phyloP scores from a whole-genome alignment of 805 yeast genomes.

The Starmerella davenportii region DNA sequence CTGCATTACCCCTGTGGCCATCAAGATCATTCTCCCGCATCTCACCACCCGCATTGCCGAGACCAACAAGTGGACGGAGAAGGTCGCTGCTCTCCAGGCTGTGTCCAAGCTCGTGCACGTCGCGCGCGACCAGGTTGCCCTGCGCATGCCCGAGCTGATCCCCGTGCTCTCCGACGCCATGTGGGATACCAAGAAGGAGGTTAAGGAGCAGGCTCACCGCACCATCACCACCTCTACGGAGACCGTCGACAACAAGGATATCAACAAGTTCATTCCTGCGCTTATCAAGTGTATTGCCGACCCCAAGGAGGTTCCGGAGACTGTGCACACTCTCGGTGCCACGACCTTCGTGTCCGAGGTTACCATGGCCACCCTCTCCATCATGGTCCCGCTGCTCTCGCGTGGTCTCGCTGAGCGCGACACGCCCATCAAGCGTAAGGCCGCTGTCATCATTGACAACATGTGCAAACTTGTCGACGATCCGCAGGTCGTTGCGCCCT shows the following conservation, averaged over 20 bases:
- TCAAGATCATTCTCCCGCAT: constrained; percentile 77
- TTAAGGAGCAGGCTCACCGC: constrained; percentile 87
- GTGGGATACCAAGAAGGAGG: constrained; percentile 99
- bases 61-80: constrained; percentile 91
- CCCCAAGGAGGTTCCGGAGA: constrained; percentile 96
- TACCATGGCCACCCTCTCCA: constrained; percentile 96
- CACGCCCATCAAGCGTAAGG: constrained; percentile 97
- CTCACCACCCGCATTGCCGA: constrained; percentile 46
- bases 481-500: constrained; percentile 99
- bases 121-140: constrained; percentile 89
- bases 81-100: constrained; percentile 75
- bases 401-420: constrained; percentile 99
- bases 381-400: constrained; percentile 95
- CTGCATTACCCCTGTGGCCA: constrained; percentile 80
- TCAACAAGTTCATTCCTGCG: constrained; percentile 96
- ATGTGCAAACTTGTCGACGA: constrained; percentile 99
- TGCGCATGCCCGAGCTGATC: constrained; percentile 98
- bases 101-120: constrained; percentile 76
- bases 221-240: constrained; percentile 93
- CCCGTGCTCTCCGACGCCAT: constrained; percentile 97
- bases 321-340: constrained; percentile 97
- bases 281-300: constrained; percentile 91
- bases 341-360: constrained; percentile 99
- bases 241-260: constrained; percentile 98
- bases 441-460: constrained; percentile 98